phyloP scores from a whole-genome alignment of 2,329 filamentous ascomycete species.

The Xylogone sp. region DNA sequence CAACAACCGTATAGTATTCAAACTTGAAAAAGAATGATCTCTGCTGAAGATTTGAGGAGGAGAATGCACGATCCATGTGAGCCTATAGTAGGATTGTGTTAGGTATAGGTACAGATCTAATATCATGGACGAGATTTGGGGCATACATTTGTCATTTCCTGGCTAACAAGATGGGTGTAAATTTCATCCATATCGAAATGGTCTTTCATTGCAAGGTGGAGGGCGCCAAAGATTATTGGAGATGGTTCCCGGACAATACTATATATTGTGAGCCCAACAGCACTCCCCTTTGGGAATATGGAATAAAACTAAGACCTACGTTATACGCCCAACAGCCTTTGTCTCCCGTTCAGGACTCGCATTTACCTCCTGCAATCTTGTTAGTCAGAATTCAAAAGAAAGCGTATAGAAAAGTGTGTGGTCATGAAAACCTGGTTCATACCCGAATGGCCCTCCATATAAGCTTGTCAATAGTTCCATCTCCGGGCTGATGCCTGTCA shows the following conservation, averaged over 20 bases:
- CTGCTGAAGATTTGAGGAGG: conserved; percentile 40
- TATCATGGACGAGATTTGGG: background rate
- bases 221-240: conserved; percentile 54
- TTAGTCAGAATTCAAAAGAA: background rate
- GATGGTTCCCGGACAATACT: conserved; percentile 59
- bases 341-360: conserved; percentile 11
- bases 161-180: conserved; percentile 48
- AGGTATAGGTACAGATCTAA: background rate
- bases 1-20: conserved; percentile 61
- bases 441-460: conserved; percentile 22
- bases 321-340: conserved; percentile 19
- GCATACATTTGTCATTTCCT: conserved; percentile 38
- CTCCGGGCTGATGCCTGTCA: conserved; percentile 14
- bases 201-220: conserved; percentile 53
- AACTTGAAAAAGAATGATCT: conserved; percentile 60
- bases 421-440: background rate
- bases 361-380: conserved; percentile 17
- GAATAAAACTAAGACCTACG: background rate
- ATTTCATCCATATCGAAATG: conserved; percentile 62
- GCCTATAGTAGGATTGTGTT: conserved; percentile 8
- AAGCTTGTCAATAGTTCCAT: conserved; percentile 18
- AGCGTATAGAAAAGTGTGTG: background rate
- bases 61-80: conserved; percentile 15
- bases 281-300: background rate
- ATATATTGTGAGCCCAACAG: background rate